These are phyloP conservation scores for Quercus agrifolia DNA, from an alignment of 306 rosid species.

Conservation along the genomic window DNA sequence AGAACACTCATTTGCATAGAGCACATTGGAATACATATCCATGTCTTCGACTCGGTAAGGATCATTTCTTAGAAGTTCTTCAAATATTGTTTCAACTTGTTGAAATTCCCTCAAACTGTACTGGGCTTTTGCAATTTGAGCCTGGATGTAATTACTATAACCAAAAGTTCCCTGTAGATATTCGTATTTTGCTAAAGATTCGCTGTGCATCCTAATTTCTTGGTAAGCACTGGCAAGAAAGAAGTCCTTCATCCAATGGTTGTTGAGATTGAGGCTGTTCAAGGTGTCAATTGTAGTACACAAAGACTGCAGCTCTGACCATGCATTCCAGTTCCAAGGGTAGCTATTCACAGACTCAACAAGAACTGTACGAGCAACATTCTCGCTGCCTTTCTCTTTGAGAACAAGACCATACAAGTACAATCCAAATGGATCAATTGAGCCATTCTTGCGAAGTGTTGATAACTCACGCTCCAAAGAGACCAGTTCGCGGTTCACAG, in stretches of 20 bases:
- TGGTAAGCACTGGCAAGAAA: constrained; percentile 88
- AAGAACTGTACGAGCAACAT: constrained; percentile 75
- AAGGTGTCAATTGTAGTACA: constrained; percentile 67
- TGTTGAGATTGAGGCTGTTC: constrained; percentile 74
- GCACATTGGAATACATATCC: constrained; percentile 99
- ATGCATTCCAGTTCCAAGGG: constrained; percentile 99
- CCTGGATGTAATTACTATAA: constrained; percentile 84
- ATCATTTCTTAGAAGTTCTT: constrained; percentile 87
- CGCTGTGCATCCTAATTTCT: constrained; percentile 87
- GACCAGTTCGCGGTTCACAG: constrained; percentile 68
- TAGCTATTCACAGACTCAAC: constrained; percentile 89
- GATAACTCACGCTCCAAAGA: constrained; percentile 87
- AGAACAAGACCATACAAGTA: constrained; percentile 89
- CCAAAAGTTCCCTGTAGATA: constrained; percentile 69
- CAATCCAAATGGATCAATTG: constrained; percentile 78
- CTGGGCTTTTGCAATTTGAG: constrained; percentile 89
- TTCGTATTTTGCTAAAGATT: constrained; percentile 70
- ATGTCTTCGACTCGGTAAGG: constrained; percentile 95
- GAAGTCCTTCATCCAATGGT: constrained; percentile 98
- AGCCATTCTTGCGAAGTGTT: constrained; percentile 66
- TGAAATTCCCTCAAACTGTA: constrained; percentile 93
- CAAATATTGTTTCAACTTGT: constrained; percentile 91
- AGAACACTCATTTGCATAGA: constrained; percentile 83
- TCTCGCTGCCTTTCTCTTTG: constrained; percentile 82
- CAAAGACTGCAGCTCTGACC: constrained; percentile 88